Conservation (phyloP, 2,329 filamentous ascomycete species). For the Sclerotinia nivalis region DNA sequence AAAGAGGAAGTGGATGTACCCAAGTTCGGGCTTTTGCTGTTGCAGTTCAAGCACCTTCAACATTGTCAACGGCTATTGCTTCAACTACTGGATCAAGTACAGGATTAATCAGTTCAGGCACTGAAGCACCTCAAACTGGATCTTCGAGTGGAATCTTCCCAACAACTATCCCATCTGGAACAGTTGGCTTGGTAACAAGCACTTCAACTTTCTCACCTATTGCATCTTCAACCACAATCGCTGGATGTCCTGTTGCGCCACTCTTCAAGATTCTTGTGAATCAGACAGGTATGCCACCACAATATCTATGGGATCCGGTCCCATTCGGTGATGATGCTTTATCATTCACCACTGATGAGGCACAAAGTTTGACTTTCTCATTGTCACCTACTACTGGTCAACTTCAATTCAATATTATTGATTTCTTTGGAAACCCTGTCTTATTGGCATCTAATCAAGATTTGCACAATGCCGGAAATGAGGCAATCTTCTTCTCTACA, state of each 20-base stretch:
- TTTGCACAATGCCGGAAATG: conserved; percentile 27
- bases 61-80: background rate
- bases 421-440: conserved; percentile 25
- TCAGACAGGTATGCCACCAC: conserved; percentile 14
- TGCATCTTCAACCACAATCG: conserved; percentile 7
- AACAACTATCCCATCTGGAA: conserved; percentile 14
- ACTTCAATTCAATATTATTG: conserved; percentile 26
- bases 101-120: background rate
- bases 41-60: background rate
- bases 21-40: conserved; percentile 25
- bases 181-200: background rate
- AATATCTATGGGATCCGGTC: conserved; percentile 29
- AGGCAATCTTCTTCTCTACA: conserved; percentile 29
- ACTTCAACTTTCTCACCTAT: conserved; percentile 16
- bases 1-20: conserved; percentile 20
- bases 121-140: background rate
- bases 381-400: conserved; percentile 23
- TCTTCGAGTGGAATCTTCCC: conserved; percentile 2
- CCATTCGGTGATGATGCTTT: conserved; percentile 27
- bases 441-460: conserved; percentile 29
- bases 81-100: background rate
- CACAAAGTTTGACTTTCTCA: conserved; percentile 26
- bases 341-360: conserved; percentile 22
- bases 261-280: conserved; percentile 29
- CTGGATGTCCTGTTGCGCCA: conserved; percentile 25